Conservation (phyloP, 495 filamentous ascomycete genomes). For the Venustampulla echinocandica region DNA sequence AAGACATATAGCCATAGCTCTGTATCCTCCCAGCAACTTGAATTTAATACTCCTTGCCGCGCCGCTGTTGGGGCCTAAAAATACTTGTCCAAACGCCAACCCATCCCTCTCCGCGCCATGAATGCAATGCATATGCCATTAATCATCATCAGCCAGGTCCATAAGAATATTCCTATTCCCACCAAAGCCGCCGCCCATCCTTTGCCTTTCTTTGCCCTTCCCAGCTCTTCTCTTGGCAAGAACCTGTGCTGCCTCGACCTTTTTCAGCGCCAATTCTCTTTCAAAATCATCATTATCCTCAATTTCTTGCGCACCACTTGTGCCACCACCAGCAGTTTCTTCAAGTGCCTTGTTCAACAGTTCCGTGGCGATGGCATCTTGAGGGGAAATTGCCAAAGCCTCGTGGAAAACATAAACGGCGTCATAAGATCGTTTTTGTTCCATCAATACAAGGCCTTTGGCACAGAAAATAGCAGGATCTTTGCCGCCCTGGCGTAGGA, state of each 20-base stretch:
- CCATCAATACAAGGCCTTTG: slow-evolving; percentile 66
- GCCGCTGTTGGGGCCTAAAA: not conserved
- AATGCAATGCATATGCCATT: slow-evolving; percentile 9
- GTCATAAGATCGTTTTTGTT: slow-evolving; percentile 54
- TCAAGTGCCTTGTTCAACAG: slow-evolving; percentile 65
- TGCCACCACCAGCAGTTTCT: slow-evolving; percentile 41
- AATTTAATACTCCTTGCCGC: too few relatives aligned
- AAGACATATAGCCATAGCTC: too few relatives aligned
- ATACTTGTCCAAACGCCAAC: slow-evolving; percentile 1
- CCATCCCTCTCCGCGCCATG: slow-evolving; percentile 3
- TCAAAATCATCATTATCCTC: slow-evolving; percentile 27
- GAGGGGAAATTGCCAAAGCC: slow-evolving; percentile 60
- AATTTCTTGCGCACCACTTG: slow-evolving; percentile 3
- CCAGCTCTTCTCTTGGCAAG: slow-evolving; percentile 4
- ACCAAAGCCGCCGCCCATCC: slow-evolving; percentile 15
- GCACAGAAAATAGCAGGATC: slow-evolving; percentile 63
- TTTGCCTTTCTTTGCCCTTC: slow-evolving; percentile 17
- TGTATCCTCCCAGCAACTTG: not conserved
- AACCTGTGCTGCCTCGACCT: slow-evolving; percentile 12
- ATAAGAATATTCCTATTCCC: slow-evolving; percentile 20
- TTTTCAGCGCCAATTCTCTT: slow-evolving; percentile 13
- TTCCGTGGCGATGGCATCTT: slow-evolving; percentile 67
- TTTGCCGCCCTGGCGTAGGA: slow-evolving; percentile 66
- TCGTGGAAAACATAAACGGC: slow-evolving; percentile 63
- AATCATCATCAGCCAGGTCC: slow-evolving; percentile 24